Evolutionary conservation across 2,329 filamentous ascomycete species (phyloP), one percentile per base, ranked within the genome.

Genomic region (Mycocentrospora acerina): DNA sequence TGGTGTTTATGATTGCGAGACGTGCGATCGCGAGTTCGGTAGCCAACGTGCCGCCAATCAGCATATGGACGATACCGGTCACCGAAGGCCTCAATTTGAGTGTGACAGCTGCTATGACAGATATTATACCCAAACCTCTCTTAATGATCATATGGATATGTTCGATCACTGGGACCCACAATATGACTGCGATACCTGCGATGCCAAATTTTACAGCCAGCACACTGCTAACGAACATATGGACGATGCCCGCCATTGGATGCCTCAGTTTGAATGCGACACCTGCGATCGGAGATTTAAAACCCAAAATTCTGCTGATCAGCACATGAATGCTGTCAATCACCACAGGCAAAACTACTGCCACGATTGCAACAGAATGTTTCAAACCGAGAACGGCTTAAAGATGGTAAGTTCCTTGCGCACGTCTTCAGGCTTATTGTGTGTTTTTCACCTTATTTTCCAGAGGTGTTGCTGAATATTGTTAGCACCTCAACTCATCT

Each of bases 401-500:
- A 33, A 33, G 14, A 33, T 38, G 14, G 30, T 35, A 29, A 18
- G 33, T 28, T 15, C 4, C n/a, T 22, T 12, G n/a, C 22, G 16
- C 25, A 29, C 16, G n/a, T 7, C 13, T 13, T 28, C 12, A 32
- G 7, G 8, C 17, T 9, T 16, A 11, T 15, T 15, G 10, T 29
- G 13, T 7, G 5, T 29, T 15, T 6, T 11, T 6, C 4, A 11
- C 30, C 30, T 33, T 16, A 10, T 15, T 12, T 24, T 7, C 3
- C 14, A 13, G 27, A 9, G 7, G 10, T n/a, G n/a, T n/a, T n/a
- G n/a, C 31, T 40, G 22, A 40, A 25, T 10, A 25, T 19, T 2
- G 12, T 12, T 13, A 50, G 79, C 81, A 85, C 45, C 64, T 78
- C 2, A 76, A 75, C 17, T 82, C 79, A 0, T 64, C 64, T 4